Percentiles rank a stretch among this genome's conserved stretches.
These are phyloP conservation scores for Phlebiopsis flavidoalba DNA, from an alignment of 768 basidiomycete genomes.

Conservation along the genomic window DNA sequence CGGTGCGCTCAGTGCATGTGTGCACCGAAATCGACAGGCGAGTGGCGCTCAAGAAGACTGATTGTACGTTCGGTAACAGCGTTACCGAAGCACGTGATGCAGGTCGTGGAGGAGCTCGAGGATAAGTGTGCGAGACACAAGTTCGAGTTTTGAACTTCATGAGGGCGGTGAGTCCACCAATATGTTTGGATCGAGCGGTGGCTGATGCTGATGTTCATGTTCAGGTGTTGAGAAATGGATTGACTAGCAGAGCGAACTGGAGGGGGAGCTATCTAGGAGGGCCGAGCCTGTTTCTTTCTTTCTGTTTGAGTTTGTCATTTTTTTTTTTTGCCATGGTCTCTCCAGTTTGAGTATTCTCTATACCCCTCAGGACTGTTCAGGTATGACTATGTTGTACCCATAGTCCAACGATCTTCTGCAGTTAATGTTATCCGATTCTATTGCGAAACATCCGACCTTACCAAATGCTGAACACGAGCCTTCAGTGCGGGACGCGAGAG, in stretches of 20 bases:
- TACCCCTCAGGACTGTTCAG: too few species aligned
- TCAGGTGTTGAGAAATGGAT: conserved; percentile 4
- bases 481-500: too few species aligned
- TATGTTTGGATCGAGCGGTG: neutral
- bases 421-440: too few species aligned
- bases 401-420: too few species aligned
- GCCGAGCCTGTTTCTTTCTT: too few species aligned
- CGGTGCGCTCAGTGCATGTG: conserved; percentile 1
- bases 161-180: conserved; percentile 2
- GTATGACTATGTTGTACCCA: too few species aligned
- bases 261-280: too few species aligned
- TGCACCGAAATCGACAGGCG: conserved; percentile 10
- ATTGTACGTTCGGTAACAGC: neutral
- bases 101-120: neutral
- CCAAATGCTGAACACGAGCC: too few species aligned
- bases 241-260: neutral
- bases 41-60: conserved; percentile 7
- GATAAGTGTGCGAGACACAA: neutral
- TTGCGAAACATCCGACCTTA: too few species aligned
- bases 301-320: too few species aligned
- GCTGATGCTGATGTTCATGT: neutral
- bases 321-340: too few species aligned
- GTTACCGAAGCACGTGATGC: neutral
- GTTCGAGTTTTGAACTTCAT: neutral
- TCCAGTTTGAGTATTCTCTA: too few species aligned